Base-by-base conservation (phyloP, 768 basidiomycete genomes). In the Suillus discolor region DNA sequence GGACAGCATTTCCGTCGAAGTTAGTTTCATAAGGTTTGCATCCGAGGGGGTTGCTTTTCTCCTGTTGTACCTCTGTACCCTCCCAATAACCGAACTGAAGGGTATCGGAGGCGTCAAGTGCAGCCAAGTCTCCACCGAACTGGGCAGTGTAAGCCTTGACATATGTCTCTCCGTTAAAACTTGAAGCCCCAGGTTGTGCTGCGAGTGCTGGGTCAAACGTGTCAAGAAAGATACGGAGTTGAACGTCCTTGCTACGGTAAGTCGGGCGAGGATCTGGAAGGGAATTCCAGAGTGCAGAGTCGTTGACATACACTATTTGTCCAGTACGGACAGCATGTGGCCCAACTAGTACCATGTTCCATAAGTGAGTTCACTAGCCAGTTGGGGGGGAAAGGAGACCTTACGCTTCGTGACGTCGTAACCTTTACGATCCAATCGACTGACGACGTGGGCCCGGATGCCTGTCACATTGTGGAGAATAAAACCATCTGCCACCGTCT, bases 381-480 rank as follows among this genome's bases (percentile, higher is more conserved):
- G 54, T 41, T 38, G 2, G 44, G 61, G 54, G 13, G 39, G 13
- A 66, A 44, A 11, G 64, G 57, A 49, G 44, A 23, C 75, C 90
- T 72, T 70, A 96, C 96, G 79, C 80, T 88, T 93, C 41, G 90
- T 84, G 62, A 98, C 84, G 70, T 97, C 93, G 70, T 94, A 97
- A 9, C 95, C 95, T 69, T 83, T 89, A 15, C 90, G 89, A 70
- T 96, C 95, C 62, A 95, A 74, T 34, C 94, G 83, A 72, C 86
- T 90, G 28, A 93, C 88, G 23, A 96, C 89, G 67, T 88, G 89
- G 2, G 89, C 84, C 44, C 92, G 85, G 57, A 97, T 84, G 7
- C 94, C 95, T 2, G 89, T 85, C 11, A 94, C 81, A 71, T 95
- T 90, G 61, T 89, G 83, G 38, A 97, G 77, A 54, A 94, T 77